phyloP scores from a whole-genome alignment of 176 grass and related monocot species.

The Chloris gayana region DNA sequence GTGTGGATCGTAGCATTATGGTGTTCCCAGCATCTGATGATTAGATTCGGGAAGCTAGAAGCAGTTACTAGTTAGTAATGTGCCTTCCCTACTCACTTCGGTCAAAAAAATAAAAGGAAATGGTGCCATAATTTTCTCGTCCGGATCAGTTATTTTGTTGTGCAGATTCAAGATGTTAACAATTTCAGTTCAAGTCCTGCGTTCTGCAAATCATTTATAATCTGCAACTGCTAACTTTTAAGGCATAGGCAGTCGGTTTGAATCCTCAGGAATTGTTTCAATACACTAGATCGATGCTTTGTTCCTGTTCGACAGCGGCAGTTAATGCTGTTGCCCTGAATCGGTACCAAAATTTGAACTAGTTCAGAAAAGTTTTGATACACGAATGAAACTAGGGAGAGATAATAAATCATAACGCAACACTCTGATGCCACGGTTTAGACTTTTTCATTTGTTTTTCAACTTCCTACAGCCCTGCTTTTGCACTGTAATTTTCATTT shows the following conservation, averaged over 20 bases:
- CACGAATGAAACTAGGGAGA: neutral
- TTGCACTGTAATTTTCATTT: neutral
- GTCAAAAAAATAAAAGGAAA: too few relatives aligned
- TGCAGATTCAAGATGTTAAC: neutral
- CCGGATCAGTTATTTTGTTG: neutral
- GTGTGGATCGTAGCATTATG: neutral
- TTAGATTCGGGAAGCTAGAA: neutral
- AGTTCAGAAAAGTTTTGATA: constrained; percentile 9
- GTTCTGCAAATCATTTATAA: neutral
- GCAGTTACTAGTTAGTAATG: neutral
- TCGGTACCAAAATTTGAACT: constrained; percentile 6
- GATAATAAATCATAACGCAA: constrained; percentile 3
- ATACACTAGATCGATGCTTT: neutral
- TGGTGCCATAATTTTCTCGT: neutral
- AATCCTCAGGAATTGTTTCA: constrained; percentile 16
- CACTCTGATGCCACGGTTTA: neutral
- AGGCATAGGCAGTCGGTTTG: constrained; percentile 7
- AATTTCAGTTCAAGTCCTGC: neutral
- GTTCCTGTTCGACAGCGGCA: neutral
- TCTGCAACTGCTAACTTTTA: constrained; percentile 10
- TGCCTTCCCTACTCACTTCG: too few relatives aligned
- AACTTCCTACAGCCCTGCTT: neutral
- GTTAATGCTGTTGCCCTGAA: neutral
- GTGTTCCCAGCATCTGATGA: neutral
- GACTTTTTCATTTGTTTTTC: neutral